Evolutionary conservation across 768 basidiomycete species (phyloP).

Genomic region (Vishniacozyma victoriae): DNA sequence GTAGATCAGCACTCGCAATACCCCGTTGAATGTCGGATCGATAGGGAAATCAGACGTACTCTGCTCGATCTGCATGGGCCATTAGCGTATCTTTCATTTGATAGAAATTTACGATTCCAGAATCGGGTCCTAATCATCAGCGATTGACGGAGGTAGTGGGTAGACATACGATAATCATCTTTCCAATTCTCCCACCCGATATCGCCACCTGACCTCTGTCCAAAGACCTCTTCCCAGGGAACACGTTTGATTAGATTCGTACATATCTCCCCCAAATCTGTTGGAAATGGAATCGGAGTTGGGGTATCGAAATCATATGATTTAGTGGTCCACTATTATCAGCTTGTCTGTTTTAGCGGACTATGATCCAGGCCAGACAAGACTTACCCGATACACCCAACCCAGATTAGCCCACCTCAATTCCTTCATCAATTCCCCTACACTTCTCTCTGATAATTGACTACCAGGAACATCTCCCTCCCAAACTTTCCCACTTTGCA

Average conservation of each 20-base stretch:
- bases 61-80: slow-evolving; percentile 96
- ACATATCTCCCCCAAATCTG: slow-evolving; percentile 58
- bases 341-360: background rate
- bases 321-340: slow-evolving; percentile 82
- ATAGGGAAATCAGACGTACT: slow-evolving; percentile 45
- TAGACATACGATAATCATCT: slow-evolving; percentile 67
- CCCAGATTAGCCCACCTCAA: slow-evolving; percentile 95
- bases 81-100: slow-evolving; percentile 86
- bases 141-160: background rate
- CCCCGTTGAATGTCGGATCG: background rate
- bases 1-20: slow-evolving; percentile 1
- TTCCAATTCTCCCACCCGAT: slow-evolving; percentile 70
- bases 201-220: slow-evolving; percentile 14
- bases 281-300: slow-evolving; percentile 60
- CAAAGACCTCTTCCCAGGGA: slow-evolving; percentile 64
- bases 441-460: slow-evolving; percentile 53
- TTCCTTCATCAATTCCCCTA: slow-evolving; percentile 62
- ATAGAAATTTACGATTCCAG: slow-evolving; percentile 95
- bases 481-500: slow-evolving; percentile 57
- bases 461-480: slow-evolving; percentile 58
- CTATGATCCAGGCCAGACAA: background rate
- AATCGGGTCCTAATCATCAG: slow-evolving; percentile 70
- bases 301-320: slow-evolving; percentile 76
- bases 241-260: slow-evolving; percentile 58
- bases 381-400: slow-evolving; percentile 67